phyloP scores from a whole-genome alignment of 2,329 filamentous ascomycete species.

The Colletotrichum shisoi region DNA sequence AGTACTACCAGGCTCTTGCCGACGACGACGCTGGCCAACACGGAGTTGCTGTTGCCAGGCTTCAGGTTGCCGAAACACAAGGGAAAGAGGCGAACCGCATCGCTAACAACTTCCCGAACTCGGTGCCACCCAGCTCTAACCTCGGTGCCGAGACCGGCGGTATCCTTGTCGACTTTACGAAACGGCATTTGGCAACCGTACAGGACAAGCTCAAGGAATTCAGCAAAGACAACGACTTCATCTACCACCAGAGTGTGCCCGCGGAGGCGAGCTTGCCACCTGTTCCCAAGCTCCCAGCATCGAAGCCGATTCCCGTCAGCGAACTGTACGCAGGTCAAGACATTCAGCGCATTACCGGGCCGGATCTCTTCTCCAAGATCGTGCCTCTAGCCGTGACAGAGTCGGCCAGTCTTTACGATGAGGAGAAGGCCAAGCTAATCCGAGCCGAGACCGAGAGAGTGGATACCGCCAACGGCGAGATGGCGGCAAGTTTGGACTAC shows the following conservation, averaged over 20 bases:
- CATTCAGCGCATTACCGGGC: slow-evolving; percentile 94
- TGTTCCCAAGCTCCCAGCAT: slow-evolving; percentile 90
- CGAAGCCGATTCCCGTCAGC: slow-evolving; percentile 95
- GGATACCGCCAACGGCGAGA: slow-evolving; percentile 90
- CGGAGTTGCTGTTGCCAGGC: slow-evolving; percentile 81
- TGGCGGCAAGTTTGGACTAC: slow-evolving; percentile 94
- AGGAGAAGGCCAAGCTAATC: slow-evolving; percentile 96
- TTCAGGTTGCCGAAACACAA: slow-evolving; percentile 80
- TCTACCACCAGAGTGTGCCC: slow-evolving; percentile 93
- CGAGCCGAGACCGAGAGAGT: slow-evolving; percentile 93
- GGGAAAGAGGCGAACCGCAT: slow-evolving; percentile 80
- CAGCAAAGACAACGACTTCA: slow-evolving; percentile 95
- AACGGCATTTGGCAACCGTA: slow-evolving; percentile 79
- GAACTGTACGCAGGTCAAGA: slow-evolving; percentile 97
- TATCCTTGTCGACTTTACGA: slow-evolving; percentile 80
- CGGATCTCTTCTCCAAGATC: slow-evolving; percentile 96
- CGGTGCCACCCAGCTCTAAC: slow-evolving; percentile 82
- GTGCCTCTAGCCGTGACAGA: slow-evolving; percentile 96
- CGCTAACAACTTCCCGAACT: slow-evolving; percentile 81
- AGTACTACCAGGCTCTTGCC: slow-evolving; percentile 91
- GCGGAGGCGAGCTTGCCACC: slow-evolving; percentile 81
- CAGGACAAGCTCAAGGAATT: slow-evolving; percentile 81
- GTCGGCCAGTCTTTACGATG: slow-evolving; percentile 94
- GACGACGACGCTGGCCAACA: slow-evolving; percentile 90
- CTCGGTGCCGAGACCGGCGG: slow-evolving; percentile 79